Percentiles rank a stretch among this genome's conserved stretches.
phyloP scores from a whole-genome alignment of 805 yeast genomes.

The Wickerhamiella occidentalis region DNA sequence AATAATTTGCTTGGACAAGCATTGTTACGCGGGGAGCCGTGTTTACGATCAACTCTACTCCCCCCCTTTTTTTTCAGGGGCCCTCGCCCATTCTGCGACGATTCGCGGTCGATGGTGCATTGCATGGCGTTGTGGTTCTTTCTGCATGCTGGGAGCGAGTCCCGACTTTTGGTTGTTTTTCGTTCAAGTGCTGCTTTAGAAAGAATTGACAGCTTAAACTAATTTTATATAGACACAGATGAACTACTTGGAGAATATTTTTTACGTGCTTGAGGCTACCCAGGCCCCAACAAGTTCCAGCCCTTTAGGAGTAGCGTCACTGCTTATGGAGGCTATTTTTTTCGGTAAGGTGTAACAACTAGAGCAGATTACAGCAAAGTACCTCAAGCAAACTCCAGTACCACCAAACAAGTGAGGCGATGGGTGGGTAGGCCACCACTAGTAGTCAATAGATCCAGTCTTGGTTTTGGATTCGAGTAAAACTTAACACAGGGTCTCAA shows the following conservation, averaged over 20 bases:
- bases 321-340: neutral
- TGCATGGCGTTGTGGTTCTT: conserved; percentile 3
- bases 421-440: too few species aligned
- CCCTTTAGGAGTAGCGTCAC: neutral
- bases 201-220: neutral
- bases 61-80: neutral
- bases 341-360: neutral
- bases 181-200: neutral
- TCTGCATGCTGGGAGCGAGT: neutral
- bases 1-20: too few species aligned
- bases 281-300: neutral
- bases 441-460: neutral
- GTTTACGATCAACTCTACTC: too few species aligned
- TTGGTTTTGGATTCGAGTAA: neutral
- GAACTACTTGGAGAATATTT: neutral
- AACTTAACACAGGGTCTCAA: neutral
- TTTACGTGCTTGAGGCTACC: neutral
- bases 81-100: neutral
- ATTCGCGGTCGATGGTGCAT: conserved; percentile 3
- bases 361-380: neutral
- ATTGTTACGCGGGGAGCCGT: neutral
- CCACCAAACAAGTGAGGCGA: too few species aligned
- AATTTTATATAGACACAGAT: neutral
- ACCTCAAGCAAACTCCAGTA: neutral
- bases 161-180: neutral